Conservation (phyloP, 2,329 filamentous ascomycete genomes). For the Colletotrichum musicola region DNA sequence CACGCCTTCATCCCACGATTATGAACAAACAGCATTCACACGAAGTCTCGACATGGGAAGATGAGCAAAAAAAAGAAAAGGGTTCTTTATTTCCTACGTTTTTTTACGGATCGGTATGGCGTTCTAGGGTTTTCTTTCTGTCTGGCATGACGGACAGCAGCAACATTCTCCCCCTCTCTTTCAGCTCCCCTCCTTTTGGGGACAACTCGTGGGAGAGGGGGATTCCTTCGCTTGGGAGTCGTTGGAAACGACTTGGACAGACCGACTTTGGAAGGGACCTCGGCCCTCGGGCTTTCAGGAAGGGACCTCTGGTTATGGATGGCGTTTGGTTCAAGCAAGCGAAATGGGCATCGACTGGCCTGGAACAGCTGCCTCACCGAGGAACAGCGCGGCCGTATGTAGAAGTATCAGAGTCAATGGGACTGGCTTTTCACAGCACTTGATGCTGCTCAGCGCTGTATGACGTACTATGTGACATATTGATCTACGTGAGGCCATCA, state of each 20-base stretch:
- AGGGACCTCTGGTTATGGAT: conserved; percentile 19
- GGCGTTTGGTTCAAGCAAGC: conserved; percentile 33
- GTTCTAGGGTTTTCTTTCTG: conserved; percentile 19
- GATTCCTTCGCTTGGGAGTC: conserved; percentile 29
- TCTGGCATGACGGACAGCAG: conserved; percentile 17
- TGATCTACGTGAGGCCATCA: too few species aligned
- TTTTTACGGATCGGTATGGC: conserved; percentile 24
- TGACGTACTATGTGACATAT: background rate
- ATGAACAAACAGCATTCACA: conserved; percentile 36
- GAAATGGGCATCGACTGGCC: conserved; percentile 30
- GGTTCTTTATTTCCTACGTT: conserved; percentile 17
- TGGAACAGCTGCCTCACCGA: conserved; percentile 28
- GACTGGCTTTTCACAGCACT: conserved; percentile 21
- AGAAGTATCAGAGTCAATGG: conserved; percentile 33
- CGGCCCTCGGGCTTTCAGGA: conserved; percentile 13
- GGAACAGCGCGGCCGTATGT: conserved; percentile 35
- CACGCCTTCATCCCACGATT: conserved; percentile 24
- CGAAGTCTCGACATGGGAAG: conserved; percentile 27
- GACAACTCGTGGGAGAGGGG: conserved; percentile 10
- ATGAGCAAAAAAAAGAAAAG: conserved; percentile 34
- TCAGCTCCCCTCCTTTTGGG: background rate
- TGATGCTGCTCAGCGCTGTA: background rate
- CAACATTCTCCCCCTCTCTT: too few species aligned
- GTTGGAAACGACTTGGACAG: conserved; percentile 33
- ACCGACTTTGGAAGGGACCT: conserved; percentile 29